Percentiles rank a stretch among this genome's conserved stretches.
Evolutionary conservation across 257 asterid genomes (phyloP).

Genomic region (Solanum arcanum): DNA sequence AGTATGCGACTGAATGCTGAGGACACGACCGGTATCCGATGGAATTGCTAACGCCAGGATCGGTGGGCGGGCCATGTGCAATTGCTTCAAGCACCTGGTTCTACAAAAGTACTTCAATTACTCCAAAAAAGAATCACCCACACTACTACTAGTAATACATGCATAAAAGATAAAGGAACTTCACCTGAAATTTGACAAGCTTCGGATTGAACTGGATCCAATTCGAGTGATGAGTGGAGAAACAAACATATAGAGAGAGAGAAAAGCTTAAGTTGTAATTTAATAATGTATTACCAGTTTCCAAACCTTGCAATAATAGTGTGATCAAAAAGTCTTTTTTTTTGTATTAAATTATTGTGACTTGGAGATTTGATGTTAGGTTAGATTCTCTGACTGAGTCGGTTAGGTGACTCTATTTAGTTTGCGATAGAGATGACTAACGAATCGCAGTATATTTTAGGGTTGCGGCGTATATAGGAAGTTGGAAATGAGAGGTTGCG

Average conservation of each 20-base stretch:
- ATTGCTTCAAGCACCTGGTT: slow-evolving; percentile 20
- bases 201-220: slow-evolving; percentile 7
- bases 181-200: slow-evolving; percentile 32
- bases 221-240: slow-evolving; percentile 1
- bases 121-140: not conserved
- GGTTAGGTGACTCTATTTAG: not conserved
- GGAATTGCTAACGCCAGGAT: slow-evolving; percentile 79
- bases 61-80: slow-evolving; percentile 76
- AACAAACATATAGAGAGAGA: slow-evolving; percentile 12
- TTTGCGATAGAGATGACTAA: not conserved
- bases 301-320: not conserved
- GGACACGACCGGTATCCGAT: slow-evolving; percentile 83
- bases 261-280: not conserved
- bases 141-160: not conserved
- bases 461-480: not conserved
- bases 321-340: not conserved
- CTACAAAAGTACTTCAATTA: slow-evolving; percentile 16
- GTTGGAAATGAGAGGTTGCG: not conserved
- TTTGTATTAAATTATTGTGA: not conserved
- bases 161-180: not conserved
- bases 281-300: not conserved
- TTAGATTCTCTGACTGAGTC: not conserved
- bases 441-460: not conserved
- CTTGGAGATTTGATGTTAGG: not conserved
- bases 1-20: slow-evolving; percentile 93